Conservation (phyloP, 805 yeast genomes). For the Blastobotrys muscicola region DNA sequence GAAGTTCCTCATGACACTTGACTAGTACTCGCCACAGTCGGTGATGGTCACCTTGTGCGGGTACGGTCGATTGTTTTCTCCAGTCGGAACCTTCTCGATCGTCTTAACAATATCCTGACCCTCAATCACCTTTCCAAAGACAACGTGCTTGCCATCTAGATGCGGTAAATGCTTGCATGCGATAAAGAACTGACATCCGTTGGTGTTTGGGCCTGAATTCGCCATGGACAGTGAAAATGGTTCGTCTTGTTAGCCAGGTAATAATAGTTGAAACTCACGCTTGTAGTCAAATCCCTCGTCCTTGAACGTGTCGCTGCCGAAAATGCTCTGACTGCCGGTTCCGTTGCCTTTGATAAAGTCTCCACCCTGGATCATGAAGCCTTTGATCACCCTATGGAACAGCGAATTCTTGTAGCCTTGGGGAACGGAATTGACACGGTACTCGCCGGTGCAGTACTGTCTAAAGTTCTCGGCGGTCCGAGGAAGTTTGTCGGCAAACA, state of each 20-base stretch:
- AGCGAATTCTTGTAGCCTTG: slow-evolving; percentile 34
- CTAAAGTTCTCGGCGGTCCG: slow-evolving; percentile 42
- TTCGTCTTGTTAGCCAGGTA: slow-evolving; percentile 15
- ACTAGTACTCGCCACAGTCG: slow-evolving; percentile 32
- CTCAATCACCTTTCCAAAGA: slow-evolving; percentile 39
- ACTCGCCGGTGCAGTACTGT: slow-evolving; percentile 45
- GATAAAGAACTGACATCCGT: slow-evolving; percentile 53
- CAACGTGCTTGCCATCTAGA: slow-evolving; percentile 41
- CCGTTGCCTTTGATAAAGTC: slow-evolving; percentile 39
- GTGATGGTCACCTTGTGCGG: slow-evolving; percentile 23
- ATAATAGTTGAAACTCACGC: slow-evolving; percentile 18
- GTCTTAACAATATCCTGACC: slow-evolving; percentile 27
- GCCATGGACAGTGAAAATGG: slow-evolving; percentile 48
- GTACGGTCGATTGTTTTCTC: slow-evolving; percentile 24
- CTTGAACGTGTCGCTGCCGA: slow-evolving; percentile 32
- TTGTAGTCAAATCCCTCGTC: slow-evolving; percentile 35
- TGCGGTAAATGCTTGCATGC: slow-evolving; percentile 28
- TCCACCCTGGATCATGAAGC: slow-evolving; percentile 42
- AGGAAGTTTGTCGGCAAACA: slow-evolving; percentile 35
- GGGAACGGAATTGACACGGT: slow-evolving; percentile 30
- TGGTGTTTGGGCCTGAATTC: slow-evolving; percentile 51
- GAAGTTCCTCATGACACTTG: not conserved
- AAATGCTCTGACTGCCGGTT: slow-evolving; percentile 35
- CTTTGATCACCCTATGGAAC: slow-evolving; percentile 36
- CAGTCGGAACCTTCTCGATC: slow-evolving; percentile 25